phyloP scores from a whole-genome alignment of 352 stramenopile species.

The Globisporangium orthogonon region DNA sequence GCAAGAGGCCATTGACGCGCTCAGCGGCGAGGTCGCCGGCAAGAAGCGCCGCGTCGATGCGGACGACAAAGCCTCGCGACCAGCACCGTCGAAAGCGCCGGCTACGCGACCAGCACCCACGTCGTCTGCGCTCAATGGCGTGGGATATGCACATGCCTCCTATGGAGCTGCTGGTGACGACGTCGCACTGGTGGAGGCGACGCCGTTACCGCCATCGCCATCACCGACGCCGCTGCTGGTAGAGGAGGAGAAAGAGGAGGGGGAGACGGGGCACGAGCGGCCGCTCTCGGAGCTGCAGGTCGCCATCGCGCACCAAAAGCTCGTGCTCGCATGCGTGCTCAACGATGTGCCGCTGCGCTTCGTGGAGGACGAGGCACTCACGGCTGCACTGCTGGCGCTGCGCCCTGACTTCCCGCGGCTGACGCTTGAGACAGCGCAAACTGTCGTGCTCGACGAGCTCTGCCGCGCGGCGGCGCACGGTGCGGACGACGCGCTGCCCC shows the following conservation, averaged over 20 bases:
- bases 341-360: conserved; percentile 26
- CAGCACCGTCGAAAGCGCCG: not conserved
- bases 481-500: conserved; percentile 10
- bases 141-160: no score
- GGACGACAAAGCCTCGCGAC: not conserved
- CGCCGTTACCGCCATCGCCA: no score
- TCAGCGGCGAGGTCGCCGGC: conserved; percentile 12
- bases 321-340: conserved; percentile 38
- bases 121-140: no score
- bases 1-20: conserved; percentile 15
- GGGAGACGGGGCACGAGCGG: no score
- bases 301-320: conserved; percentile 23
- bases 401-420: conserved; percentile 19
- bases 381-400: conserved; percentile 23
- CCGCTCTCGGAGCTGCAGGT: conserved; percentile 6
- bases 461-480: conserved; percentile 5
- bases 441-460: conserved; percentile 20
- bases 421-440: conserved; percentile 11
- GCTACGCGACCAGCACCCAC: no score
- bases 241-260: no score
- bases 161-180: not conserved
- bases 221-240: no score
- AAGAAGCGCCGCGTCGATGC: conserved; percentile 3
- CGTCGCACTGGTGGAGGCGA: not conserved
- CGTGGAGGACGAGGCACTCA: conserved; percentile 31